Base-by-base conservation (phyloP, 306 rosid species). In the Citrullus amarus region DNA sequence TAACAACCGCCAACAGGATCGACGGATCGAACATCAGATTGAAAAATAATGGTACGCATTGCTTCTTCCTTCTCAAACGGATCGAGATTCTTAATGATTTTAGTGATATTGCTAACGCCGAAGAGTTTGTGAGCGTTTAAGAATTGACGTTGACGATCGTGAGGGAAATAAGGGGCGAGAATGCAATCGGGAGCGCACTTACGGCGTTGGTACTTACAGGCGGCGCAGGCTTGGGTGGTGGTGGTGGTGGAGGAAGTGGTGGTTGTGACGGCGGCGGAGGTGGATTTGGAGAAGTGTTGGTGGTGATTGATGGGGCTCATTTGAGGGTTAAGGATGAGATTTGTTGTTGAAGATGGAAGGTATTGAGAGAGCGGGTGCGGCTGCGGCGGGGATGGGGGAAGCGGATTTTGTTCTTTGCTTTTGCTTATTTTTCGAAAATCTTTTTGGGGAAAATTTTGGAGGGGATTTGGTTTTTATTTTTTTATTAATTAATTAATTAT, bases 111-210 rank as follows among this genome's bases (percentile, higher is more conserved):
- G 43, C 93, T 88, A 3, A 94, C 97, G 0, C 98, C 98, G 6
- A 94, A 94, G 20, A 94, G 79, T 66, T 86, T 88, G 60, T 88
- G 98, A 0, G 96, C 97, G 28, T 89, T 88, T 1, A 84, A 79
- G 61, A 94, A 94, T 55, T 92, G 96, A 0, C 79, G 81, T 13
- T 84, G 91, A 34, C 87, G 87, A 74, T 89, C 84, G 84, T 83
- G 95, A 69, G 98, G 95, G 41, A 94, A 94, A 60, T 83, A 94
- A 5, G 98, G 96, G 36, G 98, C 95, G 4, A 94, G 89, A 56
- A 88, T 79, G 80, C 98, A 94, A 61, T 86, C 83, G 0, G 96
- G 80, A 0, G 91, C 88, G 59, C 98, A 94, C 83, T 88, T 94
- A 25, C 89, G 83, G 17, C 97, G 95, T 56, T 89, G 97, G 84